Evolutionary conservation across 225 moss, liverwort and hornwort species (phyloP).

Genomic region (Physcomitrium patens): DNA sequence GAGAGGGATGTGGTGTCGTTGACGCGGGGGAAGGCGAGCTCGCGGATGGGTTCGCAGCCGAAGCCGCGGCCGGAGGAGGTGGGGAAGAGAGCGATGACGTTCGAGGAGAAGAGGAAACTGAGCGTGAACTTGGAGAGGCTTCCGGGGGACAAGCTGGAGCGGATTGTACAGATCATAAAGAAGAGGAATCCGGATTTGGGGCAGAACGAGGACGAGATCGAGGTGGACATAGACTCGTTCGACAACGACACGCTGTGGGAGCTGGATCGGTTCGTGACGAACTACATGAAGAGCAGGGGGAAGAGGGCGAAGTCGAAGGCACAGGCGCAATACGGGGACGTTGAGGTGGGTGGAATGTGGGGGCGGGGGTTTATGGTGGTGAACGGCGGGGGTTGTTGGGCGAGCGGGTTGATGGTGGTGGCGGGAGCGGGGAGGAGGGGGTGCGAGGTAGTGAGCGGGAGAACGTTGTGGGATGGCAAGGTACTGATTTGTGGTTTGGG

Average conservation of each 20-base stretch:
- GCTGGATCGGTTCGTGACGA: slow-evolving; percentile 53
- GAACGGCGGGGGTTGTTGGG: no score
- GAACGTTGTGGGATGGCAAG: no score
- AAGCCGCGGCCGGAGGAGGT: slow-evolving; percentile 44
- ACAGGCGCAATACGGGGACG: slow-evolving; percentile 19
- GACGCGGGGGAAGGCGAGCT: slow-evolving; percentile 20
- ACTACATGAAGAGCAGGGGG: slow-evolving; percentile 55
- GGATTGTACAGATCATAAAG: slow-evolving; percentile 54
- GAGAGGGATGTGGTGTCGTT: slow-evolving; percentile 29
- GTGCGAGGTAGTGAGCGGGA: no score
- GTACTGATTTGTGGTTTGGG: no score
- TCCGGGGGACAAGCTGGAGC: slow-evolving; percentile 50
- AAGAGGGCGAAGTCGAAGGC: slow-evolving; percentile 33
- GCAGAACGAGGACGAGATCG: slow-evolving; percentile 48
- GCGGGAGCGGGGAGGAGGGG: no score
- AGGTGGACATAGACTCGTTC: slow-evolving; percentile 53
- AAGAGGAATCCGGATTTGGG: slow-evolving; percentile 45
- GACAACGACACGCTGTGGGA: slow-evolving; percentile 59
- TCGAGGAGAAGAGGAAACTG: slow-evolving; percentile 50
- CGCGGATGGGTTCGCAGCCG: slow-evolving; percentile 9
- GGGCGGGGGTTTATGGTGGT: no score
- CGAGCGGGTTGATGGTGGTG: no score
- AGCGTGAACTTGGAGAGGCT: slow-evolving; percentile 42
- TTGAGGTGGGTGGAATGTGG: slow-evolving; percentile 15
- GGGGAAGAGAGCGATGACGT: slow-evolving; percentile 45